phyloP scores from a whole-genome alignment of 2,329 filamentous ascomycete genomes.

The Cercospora zeae-maydis region DNA sequence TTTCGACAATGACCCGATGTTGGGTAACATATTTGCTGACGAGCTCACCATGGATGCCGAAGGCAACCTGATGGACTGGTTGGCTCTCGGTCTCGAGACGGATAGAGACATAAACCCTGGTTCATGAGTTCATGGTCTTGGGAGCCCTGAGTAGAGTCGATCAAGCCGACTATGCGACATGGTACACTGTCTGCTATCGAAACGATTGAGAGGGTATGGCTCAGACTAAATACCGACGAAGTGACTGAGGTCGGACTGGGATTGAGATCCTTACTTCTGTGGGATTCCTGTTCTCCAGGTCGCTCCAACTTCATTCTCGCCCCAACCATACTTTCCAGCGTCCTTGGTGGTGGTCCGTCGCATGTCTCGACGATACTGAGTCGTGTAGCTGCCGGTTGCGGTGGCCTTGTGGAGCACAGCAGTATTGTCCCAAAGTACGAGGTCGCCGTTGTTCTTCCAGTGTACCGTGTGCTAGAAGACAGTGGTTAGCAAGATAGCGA shows the following conservation, averaged over 20 bases:
- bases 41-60: neutral
- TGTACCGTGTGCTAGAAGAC: neutral
- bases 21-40: neutral
- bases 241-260: neutral
- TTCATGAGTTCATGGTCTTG: neutral
- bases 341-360: slow-evolving; percentile 56
- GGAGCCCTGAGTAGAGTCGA: neutral
- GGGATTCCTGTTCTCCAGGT: slow-evolving; percentile 19
- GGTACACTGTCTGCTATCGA: neutral
- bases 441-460: slow-evolving; percentile 50
- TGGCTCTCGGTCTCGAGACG: neutral
- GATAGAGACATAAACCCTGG: neutral
- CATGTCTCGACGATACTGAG: slow-evolving; percentile 46
- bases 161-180: neutral
- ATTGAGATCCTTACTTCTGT: neutral
- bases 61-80: neutral
- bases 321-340: slow-evolving; percentile 42
- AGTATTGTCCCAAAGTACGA: slow-evolving; percentile 60
- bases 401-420: slow-evolving; percentile 54
- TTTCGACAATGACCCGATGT: neutral
- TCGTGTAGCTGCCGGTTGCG: slow-evolving; percentile 40
- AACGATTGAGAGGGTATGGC: neutral
- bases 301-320: slow-evolving; percentile 39
- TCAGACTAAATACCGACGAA: neutral
- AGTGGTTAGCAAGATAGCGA: neutral